Conservation (phyloP, 495 filamentous ascomycete genomes). For the Friedmanniomyces simplex region DNA sequence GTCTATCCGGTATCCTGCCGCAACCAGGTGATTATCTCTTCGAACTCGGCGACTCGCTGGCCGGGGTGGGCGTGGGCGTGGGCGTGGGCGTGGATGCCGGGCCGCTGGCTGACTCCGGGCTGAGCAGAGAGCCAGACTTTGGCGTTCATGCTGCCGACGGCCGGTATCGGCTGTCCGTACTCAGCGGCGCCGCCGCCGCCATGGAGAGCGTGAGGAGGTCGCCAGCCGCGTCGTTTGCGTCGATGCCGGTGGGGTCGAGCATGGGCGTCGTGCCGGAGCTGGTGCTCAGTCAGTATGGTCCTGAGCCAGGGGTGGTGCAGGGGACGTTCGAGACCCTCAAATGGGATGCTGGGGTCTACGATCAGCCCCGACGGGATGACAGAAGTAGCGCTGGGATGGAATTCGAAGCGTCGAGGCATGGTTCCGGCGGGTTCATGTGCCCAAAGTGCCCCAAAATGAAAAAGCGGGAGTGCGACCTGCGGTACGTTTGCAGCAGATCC, state of each 20-base stretch:
- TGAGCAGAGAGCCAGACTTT: background rate
- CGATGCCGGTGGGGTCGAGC: too few relatives aligned
- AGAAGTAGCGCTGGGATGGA: background rate
- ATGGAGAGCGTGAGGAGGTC: background rate
- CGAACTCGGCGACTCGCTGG: background rate
- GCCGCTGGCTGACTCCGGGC: background rate
- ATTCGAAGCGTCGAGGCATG: background rate
- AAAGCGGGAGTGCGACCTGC: constrained; percentile 42
- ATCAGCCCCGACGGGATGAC: background rate
- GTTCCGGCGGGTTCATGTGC: background rate
- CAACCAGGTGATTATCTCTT: background rate
- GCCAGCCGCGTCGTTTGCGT: background rate
- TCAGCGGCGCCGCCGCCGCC: background rate
- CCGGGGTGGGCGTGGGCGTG: background rate
- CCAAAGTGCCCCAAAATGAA: constrained; percentile 9
- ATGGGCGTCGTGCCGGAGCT: too few relatives aligned
- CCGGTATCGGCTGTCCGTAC: background rate
- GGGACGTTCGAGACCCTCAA: too few relatives aligned
- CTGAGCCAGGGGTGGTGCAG: too few relatives aligned
- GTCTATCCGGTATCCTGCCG: background rate
- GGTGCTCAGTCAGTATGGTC: too few relatives aligned
- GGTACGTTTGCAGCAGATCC: constrained; percentile 35
- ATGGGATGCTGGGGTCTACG: too few relatives aligned
- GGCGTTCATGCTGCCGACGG: background rate
- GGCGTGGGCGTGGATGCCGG: background rate